A percentile compares a stretch with the other conserved stretches of the same genome.
Evolutionary conservation across 2,329 filamentous ascomycete genomes (phyloP).

Genomic region (Aureobasidium pullulans): DNA sequence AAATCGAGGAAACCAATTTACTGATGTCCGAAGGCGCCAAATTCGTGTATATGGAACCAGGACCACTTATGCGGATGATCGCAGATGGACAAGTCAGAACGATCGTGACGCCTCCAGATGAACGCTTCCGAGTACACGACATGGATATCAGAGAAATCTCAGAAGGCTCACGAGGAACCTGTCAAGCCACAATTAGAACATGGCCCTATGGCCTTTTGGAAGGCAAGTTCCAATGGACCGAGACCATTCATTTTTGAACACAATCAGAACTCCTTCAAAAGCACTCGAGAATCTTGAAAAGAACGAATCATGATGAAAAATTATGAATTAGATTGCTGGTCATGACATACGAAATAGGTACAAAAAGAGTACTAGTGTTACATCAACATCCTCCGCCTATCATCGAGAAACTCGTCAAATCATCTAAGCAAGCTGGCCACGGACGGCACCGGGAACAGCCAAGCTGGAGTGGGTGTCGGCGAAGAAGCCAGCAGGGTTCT

Average conservation of each 20-base stretch:
- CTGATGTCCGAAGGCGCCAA: not conserved
- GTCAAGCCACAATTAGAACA: not conserved
- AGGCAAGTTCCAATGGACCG: not conserved
- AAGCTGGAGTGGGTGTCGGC: slow-evolving; percentile 46
- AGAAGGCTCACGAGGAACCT: not conserved
- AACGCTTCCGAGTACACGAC: not conserved
- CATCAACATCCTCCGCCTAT: not conserved
- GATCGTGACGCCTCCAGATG: not conserved
- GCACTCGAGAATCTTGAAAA: not conserved
- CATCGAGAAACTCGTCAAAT: not conserved
- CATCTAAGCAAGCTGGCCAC: slow-evolving; percentile 39
- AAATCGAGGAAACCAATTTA: slow-evolving; percentile 20
- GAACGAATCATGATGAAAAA: not conserved
- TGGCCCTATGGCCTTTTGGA: not conserved
- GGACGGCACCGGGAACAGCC: slow-evolving; percentile 44
- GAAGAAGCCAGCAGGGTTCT: slow-evolving; percentile 45
- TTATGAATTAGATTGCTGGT: not conserved
- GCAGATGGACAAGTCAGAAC: not conserved
- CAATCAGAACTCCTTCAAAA: too few species aligned
- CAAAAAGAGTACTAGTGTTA: not conserved
- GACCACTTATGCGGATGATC: not conserved
- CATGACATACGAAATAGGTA: not conserved
- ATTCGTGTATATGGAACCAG: not conserved
- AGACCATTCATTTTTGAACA: not conserved
- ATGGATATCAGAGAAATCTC: not conserved